phyloP scores from a whole-genome alignment of 192 early-diverging fungal genomes.

The Backusella circina region DNA sequence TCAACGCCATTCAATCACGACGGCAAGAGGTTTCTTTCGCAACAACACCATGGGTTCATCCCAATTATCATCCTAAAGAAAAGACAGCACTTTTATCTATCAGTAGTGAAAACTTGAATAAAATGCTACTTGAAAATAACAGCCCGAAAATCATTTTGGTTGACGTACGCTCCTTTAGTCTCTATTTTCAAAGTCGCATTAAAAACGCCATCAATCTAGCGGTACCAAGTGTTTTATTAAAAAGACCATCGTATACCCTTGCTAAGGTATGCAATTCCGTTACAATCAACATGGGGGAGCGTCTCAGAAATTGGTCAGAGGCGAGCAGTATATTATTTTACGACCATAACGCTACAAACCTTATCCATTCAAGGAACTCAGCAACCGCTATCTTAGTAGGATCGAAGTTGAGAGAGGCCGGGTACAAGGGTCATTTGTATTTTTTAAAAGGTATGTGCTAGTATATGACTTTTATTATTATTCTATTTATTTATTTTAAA shows the following conservation, averaged over 20 bases:
- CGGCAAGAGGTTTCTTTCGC: background rate
- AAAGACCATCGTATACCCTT: slow-evolving; percentile 52
- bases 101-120: background rate
- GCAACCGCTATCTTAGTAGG: slow-evolving; percentile 2
- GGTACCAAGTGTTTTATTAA: slow-evolving; percentile 65
- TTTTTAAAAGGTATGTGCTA: slow-evolving; percentile 39
- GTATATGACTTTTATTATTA: background rate
- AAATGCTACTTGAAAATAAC: background rate
- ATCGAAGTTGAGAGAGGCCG: slow-evolving; percentile 55
- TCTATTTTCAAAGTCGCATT: slow-evolving; percentile 45
- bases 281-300: slow-evolving; percentile 2
- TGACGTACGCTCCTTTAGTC: slow-evolving; percentile 61
- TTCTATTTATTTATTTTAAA: background rate
- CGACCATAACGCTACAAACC: slow-evolving; percentile 49
- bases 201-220: slow-evolving; percentile 59
- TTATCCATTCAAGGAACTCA: slow-evolving; percentile 1
- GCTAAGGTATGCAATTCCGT: slow-evolving; percentile 54
- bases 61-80: background rate
- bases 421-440: slow-evolving; percentile 31
- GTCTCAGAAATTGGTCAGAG: slow-evolving; percentile 45
- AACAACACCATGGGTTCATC: background rate
- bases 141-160: slow-evolving; percentile 22
- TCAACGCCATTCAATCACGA: slow-evolving; percentile 23
- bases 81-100: background rate
- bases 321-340: slow-evolving; percentile 60